Percentiles rank a stretch among this genome's conserved stretches.
Conservation (phyloP, 2,329 filamentous ascomycete genomes). For the Trichoderma sp. region DNA sequence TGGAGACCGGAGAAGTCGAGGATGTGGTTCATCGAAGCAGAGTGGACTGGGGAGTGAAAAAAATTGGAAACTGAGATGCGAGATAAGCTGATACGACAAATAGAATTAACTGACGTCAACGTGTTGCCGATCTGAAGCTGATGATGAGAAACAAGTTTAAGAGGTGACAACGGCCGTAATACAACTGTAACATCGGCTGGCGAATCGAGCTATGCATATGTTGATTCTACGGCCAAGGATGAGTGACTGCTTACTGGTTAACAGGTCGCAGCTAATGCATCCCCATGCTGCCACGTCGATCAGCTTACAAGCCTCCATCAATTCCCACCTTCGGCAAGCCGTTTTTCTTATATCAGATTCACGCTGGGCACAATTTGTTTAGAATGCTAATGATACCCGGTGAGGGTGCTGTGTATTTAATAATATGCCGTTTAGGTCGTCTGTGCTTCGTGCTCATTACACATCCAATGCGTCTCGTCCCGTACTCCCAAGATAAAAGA, state of each 20-base stretch:
- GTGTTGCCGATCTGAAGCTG: background rate
- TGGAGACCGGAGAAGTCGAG: slow-evolving; percentile 25
- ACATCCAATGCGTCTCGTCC: background rate
- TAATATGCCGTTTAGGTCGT: slow-evolving; percentile 9
- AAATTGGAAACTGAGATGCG: background rate
- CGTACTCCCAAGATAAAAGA: background rate
- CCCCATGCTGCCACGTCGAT: slow-evolving; percentile 5
- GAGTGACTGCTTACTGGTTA: background rate
- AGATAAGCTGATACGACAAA: background rate
- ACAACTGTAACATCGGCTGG: background rate
- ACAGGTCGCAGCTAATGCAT: background rate
- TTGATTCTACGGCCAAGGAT: background rate
- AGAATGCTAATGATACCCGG: slow-evolving; percentile 7
- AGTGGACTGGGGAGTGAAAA: slow-evolving; percentile 20
- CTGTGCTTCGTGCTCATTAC: background rate
- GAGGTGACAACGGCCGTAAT: background rate
- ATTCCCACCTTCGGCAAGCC: background rate
- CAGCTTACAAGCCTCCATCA: background rate
- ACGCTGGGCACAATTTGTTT: background rate
- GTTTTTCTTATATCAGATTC: background rate
- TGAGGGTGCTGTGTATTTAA: slow-evolving; percentile 4
- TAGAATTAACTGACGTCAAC: background rate
- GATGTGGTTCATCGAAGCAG: slow-evolving; percentile 26
- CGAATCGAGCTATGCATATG: background rate
- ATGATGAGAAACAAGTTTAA: background rate